Evolutionary conservation across 306 rosid species (phyloP).

Genomic region (Quillaja saponaria): DNA sequence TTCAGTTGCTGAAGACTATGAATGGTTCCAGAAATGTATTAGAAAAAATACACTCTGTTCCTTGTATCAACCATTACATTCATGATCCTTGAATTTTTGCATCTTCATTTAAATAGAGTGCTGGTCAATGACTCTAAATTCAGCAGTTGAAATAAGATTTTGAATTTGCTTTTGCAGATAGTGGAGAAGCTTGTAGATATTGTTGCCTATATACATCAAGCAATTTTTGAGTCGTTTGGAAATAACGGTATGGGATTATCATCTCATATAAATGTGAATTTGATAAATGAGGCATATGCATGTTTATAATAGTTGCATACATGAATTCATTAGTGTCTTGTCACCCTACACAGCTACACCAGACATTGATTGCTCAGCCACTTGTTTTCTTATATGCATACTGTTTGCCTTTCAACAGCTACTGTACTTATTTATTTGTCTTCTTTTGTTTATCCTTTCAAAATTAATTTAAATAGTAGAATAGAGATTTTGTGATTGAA

Average conservation of each 20-base stretch:
- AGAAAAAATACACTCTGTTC: conserved; percentile 19
- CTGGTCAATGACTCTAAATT: not conserved
- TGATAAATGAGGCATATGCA: conserved; percentile 1
- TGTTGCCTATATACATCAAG: conserved; percentile 63
- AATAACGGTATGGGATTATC: conserved; percentile 52
- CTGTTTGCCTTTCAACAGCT: conserved; percentile 7
- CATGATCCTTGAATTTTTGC: conserved; percentile 18
- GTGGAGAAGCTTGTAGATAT: conserved; percentile 81
- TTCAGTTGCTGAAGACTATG: not conserved
- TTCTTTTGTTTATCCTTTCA: not conserved
- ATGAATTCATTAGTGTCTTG: conserved; percentile 2
- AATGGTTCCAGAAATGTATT: not conserved
- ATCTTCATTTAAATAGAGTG: not conserved
- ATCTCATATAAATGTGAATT: conserved; percentile 12
- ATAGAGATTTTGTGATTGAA: conserved; percentile 13
- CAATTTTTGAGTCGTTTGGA: conserved; percentile 64
- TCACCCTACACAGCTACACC: not conserved
- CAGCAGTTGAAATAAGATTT: conserved; percentile 17
- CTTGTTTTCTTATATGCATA: not conserved
- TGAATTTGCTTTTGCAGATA: conserved; percentile 60
- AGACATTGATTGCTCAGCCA: conserved; percentile 14
- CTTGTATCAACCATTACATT: conserved; percentile 20
- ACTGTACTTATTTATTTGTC: not conserved
- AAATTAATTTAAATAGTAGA: conserved; percentile 10
- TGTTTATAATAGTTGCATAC: conserved; percentile 2